Base-by-base conservation (phyloP, 2,329 filamentous ascomycete species). In the Colletotrichum melonis region DNA sequence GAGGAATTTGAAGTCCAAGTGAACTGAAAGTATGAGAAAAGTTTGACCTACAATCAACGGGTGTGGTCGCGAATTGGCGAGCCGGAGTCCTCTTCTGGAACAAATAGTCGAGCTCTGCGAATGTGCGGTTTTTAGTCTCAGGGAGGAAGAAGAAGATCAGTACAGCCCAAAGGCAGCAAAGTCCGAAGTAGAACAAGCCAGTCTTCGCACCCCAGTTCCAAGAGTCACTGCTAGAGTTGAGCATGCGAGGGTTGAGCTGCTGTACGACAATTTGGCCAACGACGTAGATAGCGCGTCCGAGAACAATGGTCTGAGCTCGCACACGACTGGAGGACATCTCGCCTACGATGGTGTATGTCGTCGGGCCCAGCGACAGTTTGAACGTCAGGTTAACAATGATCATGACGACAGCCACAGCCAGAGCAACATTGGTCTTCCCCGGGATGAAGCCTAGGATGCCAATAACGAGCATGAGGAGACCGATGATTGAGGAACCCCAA, bases 51-150 rank as follows among this genome's bases (percentile, higher is more conserved):
- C 80, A 67, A 30, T 81, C 80, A 42, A 80, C 42, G 9, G 78
- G 77, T 28, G 78, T 72, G 2, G 77, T 75, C 0, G 67, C 42
- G 62, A 82, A 86, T 64, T 84, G 81, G 65, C 81, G 78, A 5
- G 82, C 81, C 11, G 77, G 66, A 4, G 78, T 76, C 70, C 77
- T 80, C 62, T 76, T 79, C 66, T 85, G 81, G 77, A 88, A 88
- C 71, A 88, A 76, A n/a, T 82, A 78, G 73, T 88, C 86, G 24
- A 88, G 82, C 77, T 88, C 86, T 68, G 85, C 85, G 63, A 86
- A 83, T 1, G 81, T 84, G 60, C 84, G 81, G 14, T 84, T 83
- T 57, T 81, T 83, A 0, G 86, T 86, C 79, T 88, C 86, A 57
- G 84, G 84, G 6, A 85, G 78, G 73, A 81, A 84, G 77, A 84